A percentile compares a stretch with the other conserved stretches of the same genome.
Conservation (phyloP, 78 protist genomes). For the Dictyostelium capitatum region DNA sequence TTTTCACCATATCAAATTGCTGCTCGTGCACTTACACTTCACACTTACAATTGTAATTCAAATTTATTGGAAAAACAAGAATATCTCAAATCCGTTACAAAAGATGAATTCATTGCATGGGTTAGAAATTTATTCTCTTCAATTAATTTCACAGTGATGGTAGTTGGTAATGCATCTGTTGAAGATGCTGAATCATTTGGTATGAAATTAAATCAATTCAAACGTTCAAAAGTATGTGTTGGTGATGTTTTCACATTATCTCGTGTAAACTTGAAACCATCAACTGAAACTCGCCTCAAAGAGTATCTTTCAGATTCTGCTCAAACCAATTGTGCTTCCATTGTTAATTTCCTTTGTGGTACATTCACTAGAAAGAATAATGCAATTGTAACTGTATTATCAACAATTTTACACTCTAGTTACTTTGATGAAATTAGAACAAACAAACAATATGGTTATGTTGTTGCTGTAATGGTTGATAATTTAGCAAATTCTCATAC, state of each 20-base stretch:
- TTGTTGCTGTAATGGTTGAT: neutral
- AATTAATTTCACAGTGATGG: neutral
- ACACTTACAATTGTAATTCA: neutral
- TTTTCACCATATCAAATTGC: neutral
- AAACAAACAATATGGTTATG: constrained; percentile 52
- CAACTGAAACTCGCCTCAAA: neutral
- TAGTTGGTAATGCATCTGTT: constrained; percentile 28
- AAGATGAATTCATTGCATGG: neutral
- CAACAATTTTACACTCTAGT: neutral
- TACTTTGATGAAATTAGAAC: constrained; percentile 61
- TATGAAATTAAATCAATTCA: neutral
- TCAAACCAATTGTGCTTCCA: constrained; percentile 13
- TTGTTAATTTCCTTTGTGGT: neutral
- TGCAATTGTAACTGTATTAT: neutral
- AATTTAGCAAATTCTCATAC: neutral
- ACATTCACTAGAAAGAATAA: neutral
- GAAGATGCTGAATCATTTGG: constrained; percentile 25
- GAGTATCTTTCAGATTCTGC: neutral
- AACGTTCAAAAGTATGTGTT: neutral
- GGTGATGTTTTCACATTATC: constrained; percentile 13
- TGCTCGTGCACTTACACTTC: neutral
- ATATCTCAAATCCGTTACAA: neutral
- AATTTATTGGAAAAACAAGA: neutral
- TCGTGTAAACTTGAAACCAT: neutral
- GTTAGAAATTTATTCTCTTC: neutral